Evolutionary conservation across 192 early-diverging fungal species (phyloP).

Genomic region (Chytriomyces sp.): DNA sequence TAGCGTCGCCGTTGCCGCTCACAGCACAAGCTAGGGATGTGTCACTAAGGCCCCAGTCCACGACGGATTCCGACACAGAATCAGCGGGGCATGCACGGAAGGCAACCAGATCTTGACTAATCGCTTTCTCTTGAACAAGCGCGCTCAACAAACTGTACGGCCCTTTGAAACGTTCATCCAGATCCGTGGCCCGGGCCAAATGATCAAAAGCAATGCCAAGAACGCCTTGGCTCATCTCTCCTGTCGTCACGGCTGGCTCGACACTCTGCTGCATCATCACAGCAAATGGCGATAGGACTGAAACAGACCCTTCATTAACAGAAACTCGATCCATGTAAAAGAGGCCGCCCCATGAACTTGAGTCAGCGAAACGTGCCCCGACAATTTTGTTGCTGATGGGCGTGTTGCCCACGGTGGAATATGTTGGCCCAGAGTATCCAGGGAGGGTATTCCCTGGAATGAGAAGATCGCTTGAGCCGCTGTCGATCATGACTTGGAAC

Average conservation of each 20-base stretch:
- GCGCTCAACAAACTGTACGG: not conserved
- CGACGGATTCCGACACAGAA: not conserved
- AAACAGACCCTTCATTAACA: not conserved
- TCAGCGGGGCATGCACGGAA: slow-evolving; percentile 29
- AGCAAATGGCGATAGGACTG: slow-evolving; percentile 12
- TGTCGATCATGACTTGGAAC: slow-evolving; percentile 27
- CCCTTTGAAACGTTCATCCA: not conserved
- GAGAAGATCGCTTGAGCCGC: slow-evolving; percentile 27
- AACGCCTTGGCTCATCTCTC: slow-evolving; percentile 14
- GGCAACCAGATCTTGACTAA: slow-evolving; percentile 9
- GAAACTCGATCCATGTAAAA: slow-evolving; percentile 20
- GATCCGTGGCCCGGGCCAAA: not conserved
- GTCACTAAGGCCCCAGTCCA: slow-evolving; percentile 30
- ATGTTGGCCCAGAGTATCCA: slow-evolving; percentile 23
- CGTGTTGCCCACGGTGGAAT: not conserved
- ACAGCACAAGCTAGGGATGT: slow-evolving; percentile 10
- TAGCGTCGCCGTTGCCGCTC: not conserved
- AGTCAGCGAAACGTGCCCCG: slow-evolving; percentile 15
- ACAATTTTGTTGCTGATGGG: not conserved
- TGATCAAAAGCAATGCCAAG: slow-evolving; percentile 26
- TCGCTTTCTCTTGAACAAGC: not conserved
- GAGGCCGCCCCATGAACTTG: slow-evolving; percentile 6
- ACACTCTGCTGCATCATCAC: slow-evolving; percentile 23
- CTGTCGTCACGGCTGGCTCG: slow-evolving; percentile 19
- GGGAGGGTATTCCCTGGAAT: slow-evolving; percentile 25